Evolutionary conservation across 768 basidiomycete species (phyloP).

Genomic region (Wakefieldia striispora): DNA sequence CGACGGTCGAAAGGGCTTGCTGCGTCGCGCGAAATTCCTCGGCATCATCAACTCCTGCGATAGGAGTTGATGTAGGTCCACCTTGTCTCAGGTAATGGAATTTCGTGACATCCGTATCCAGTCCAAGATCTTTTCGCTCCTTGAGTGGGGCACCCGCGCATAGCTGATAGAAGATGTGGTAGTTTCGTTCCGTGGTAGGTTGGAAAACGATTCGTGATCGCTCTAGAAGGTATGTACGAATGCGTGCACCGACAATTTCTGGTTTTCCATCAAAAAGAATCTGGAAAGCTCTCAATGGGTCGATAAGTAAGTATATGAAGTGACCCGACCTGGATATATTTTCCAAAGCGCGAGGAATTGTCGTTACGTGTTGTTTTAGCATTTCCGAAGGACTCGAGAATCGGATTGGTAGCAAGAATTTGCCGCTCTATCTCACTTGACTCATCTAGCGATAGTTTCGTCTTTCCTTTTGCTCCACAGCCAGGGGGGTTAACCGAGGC

Average conservation of each 20-base stretch:
- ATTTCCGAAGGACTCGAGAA: constrained; percentile 98
- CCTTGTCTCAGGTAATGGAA: constrained; percentile 95
- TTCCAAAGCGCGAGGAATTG: constrained; percentile 98
- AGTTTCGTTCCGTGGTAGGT: constrained; percentile 94
- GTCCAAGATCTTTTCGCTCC: constrained; percentile 91
- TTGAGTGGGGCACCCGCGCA: constrained; percentile 94
- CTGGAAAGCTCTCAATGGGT: constrained; percentile 40
- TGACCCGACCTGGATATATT: constrained; percentile 84
- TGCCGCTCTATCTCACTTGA: constrained; percentile 95
- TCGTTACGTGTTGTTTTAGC: constrained; percentile 99
- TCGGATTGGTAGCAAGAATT: constrained; percentile 98
- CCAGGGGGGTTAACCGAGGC: constrained; percentile 92
- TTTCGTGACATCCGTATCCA: constrained; percentile 80
- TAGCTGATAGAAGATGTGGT: constrained; percentile 99
- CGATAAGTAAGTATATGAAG: neutral
- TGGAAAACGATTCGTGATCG: constrained; percentile 98
- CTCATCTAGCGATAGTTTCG: constrained; percentile 75
- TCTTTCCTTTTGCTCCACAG: constrained; percentile 55
- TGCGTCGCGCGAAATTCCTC: constrained; percentile 95
- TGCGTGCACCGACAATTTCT: constrained; percentile 98
- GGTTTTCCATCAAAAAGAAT: constrained; percentile 95
- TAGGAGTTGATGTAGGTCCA: constrained; percentile 82
- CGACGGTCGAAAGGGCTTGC: constrained; percentile 93
- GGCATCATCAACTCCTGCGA: constrained; percentile 90
- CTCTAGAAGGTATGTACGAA: constrained; percentile 96